These are phyloP conservation scores for Boletus reticuloceps DNA, from an alignment of 768 basidiomycete species.

Conservation along the genomic window DNA sequence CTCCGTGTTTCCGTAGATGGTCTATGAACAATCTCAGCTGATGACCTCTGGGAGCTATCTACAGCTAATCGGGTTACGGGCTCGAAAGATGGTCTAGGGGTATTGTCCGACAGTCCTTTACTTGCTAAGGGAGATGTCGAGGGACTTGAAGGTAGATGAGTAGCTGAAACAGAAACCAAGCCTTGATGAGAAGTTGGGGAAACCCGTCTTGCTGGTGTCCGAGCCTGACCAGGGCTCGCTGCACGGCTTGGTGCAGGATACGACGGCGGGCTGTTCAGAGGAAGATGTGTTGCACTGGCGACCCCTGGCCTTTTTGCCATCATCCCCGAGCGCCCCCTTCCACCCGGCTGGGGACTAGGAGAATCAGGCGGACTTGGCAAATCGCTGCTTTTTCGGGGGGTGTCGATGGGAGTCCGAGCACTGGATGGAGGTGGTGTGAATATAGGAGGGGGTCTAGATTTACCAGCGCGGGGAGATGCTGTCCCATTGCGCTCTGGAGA, in stretches of 20 bases:
- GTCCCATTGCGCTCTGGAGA: constrained; percentile 28
- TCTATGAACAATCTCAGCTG: constrained; percentile 37
- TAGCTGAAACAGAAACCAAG: constrained; percentile 47
- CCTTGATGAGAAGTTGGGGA: constrained; percentile 42
- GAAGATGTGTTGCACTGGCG: constrained; percentile 42
- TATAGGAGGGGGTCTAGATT: constrained; percentile 33
- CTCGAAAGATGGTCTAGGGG: constrained; percentile 16
- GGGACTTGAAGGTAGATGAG: constrained; percentile 45
- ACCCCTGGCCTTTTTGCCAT: constrained; percentile 36
- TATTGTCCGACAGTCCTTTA: constrained; percentile 27
- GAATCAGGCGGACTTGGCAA: constrained; percentile 46
- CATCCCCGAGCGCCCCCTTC: constrained; percentile 34
- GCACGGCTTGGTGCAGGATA: constrained; percentile 39
- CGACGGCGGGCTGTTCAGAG: constrained; percentile 36
- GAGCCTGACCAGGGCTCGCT: constrained; percentile 42
- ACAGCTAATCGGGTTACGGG: constrained; percentile 20
- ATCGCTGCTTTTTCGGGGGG: constrained; percentile 36
- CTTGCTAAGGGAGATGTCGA: constrained; percentile 29
- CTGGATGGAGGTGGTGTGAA: constrained; percentile 28
- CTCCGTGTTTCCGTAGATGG: constrained; percentile 26
- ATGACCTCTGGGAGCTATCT: constrained; percentile 35
- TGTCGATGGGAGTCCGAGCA: constrained; percentile 33
- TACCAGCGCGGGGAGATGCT: constrained; percentile 31
- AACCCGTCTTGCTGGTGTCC: constrained; percentile 40
- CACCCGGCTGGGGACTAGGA: constrained; percentile 43